Evolutionary conservation across 2,329 filamentous ascomycete genomes (phyloP), one percentile per base, ranked within the genome.

Genomic region (Talaromyces verruculosus): DNA sequence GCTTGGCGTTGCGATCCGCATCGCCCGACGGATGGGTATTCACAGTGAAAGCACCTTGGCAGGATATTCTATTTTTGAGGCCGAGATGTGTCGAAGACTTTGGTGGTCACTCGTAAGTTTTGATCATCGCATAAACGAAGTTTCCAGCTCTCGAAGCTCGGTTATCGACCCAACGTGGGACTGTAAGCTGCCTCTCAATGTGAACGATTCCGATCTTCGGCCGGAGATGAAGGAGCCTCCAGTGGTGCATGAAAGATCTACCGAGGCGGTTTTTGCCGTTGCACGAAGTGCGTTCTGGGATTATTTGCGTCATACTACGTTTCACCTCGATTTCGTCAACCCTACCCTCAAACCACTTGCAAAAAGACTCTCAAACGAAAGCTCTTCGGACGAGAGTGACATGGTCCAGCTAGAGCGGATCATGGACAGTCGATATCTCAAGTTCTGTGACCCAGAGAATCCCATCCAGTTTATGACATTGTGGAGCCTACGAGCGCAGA

Each of bases 21-120:
- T 90, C 61, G 89, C 87, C 11, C 87, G 89, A 71, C 84, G 88
- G 3, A 85, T 92, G 78, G 88, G 88, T 3, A 80, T 91, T n/a
- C 87, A 91, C 68, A 84, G 82, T 45, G 89, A 92, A 72, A 82
- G 85, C 1, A 79, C 79, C 1, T 81, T 85, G 70, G 74, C 68
- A 70, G 77, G 73, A 71, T 74, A 69, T 39, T 68, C 72, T 77
- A 3, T 84, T 81, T 37, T 90, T 63, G 89, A 92, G 71, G 84
- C 86, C 3, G 89, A 92, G 76, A 84, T 90, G 76, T 84, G 89
- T n/a, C 85, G 89, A 60, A 83, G 90, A 43, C 78, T 92, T 1
- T 92, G 89, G 89, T 92, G 89, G 89, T 86, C 87, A 37, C 81
- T 93, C 17, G 83, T 89, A 15, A 81, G 87, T 30, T 89, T 91